Conservation (phyloP, 2,329 filamentous ascomycete genomes). For the Monascus ruber region DNA sequence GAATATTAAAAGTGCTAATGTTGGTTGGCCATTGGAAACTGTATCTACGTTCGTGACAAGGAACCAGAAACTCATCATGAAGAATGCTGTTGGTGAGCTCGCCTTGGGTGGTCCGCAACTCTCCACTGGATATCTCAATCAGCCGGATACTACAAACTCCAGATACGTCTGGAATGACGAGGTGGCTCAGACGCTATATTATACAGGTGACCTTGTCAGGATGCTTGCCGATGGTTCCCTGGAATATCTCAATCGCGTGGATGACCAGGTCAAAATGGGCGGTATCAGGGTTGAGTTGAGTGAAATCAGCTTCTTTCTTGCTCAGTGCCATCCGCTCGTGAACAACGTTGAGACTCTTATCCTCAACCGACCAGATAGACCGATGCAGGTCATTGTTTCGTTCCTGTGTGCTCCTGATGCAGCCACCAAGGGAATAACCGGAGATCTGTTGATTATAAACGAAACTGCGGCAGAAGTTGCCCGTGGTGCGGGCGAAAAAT, state of each 20-base stretch:
- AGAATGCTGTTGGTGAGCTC: slow-evolving; percentile 18
- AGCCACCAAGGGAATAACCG: background rate
- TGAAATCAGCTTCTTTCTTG: slow-evolving; percentile 23
- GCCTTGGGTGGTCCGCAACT: slow-evolving; percentile 20
- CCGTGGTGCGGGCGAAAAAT: slow-evolving; percentile 11
- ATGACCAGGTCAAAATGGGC: slow-evolving; percentile 17
- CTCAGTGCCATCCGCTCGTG: slow-evolving; percentile 17
- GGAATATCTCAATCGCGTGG: slow-evolving; percentile 16
- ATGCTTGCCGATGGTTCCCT: slow-evolving; percentile 15
- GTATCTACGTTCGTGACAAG: slow-evolving; percentile 20
- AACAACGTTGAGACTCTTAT: slow-evolving; percentile 22
- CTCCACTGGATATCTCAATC: slow-evolving; percentile 19
- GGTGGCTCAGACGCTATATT: slow-evolving; percentile 15
- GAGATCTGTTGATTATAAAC: slow-evolving; percentile 6
- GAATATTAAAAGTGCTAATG: slow-evolving; percentile 16
- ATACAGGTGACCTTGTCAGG: slow-evolving; percentile 22
- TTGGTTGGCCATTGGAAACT: slow-evolving; percentile 21
- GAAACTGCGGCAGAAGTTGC: slow-evolving; percentile 11
- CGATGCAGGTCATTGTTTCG: slow-evolving; percentile 23
- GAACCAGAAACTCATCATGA: slow-evolving; percentile 13
- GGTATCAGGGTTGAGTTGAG: slow-evolving; percentile 18
- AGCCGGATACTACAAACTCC: slow-evolving; percentile 16
- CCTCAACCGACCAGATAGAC: slow-evolving; percentile 18
- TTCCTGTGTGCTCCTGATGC: slow-evolving; percentile 18
- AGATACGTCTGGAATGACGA: slow-evolving; percentile 22